Base-by-base conservation (phyloP, 306 rosid species). In the Rosa persica region DNA sequence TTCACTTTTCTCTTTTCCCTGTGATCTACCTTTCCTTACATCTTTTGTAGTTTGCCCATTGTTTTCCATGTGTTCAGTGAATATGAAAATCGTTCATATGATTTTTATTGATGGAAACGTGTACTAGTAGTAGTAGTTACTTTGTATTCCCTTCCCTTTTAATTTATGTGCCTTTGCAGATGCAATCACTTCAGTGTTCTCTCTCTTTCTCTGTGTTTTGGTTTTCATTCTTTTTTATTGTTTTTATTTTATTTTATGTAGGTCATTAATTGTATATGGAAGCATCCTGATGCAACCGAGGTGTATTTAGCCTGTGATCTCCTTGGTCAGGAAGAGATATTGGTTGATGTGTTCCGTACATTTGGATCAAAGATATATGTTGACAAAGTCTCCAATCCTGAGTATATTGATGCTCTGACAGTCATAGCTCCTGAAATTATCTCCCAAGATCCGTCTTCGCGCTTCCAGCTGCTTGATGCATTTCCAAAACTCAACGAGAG, bases 241-340 rank as follows among this genome's bases (percentile, higher is more conserved):
- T 8, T 44, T 46, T 40, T 22, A 17, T 74, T 38, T 77, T 70
- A 60, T 17, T 25, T 64, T 30, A 70, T 71, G 20, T 89, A 93
- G 98, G 90, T 93, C 78, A 81, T 89, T 55, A 90, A 86, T 74
- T 91, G 97, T 83, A 90, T 93, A 78, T 91, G 98, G 97, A 86
- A 88, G 85, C 95, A 91, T 84, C 97, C 93, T 30, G 88, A 89
- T 61, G 89, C 95, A 30, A 74, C 78, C 0, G 76, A 65, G 20
- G 95, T 93, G 15, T 87, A 89, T 82, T 86, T 93, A 54, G 69
- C 82, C 66, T 93, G 95, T 44, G 89, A 91, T 85, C 76, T 87
- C 25, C 97, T 91, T 11, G 95, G 95, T 23, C 98, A 91, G 82
- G 97, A 93, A 81, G 88, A 89, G 34, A 89, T 93, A 85, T 80